Evolutionary conservation across 176 grass and related monocot genomes (phyloP), one percentile per base, ranked within the genome.

Genomic region (Rhynchospora tenuis): DNA sequence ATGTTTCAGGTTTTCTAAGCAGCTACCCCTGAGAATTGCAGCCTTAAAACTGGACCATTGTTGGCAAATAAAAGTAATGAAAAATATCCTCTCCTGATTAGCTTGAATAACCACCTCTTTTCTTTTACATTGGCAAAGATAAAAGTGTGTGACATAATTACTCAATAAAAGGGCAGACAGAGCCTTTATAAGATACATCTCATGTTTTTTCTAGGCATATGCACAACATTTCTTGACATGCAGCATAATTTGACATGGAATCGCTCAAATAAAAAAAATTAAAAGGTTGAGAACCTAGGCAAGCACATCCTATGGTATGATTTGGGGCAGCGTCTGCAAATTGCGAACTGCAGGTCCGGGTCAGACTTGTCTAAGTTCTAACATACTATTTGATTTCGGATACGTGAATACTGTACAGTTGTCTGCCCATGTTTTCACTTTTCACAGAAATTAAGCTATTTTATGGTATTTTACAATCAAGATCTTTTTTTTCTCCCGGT

Each of bases 221-320:
- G 33, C n/a, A 69, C 16, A n/a, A 69, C 14, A 43, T 69, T 67
- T 59, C 58, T 59, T 59, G 19, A 59, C 58, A 59, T 59, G 19
- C 19, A 20, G n/a, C 58, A 59, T 20, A 67, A 38, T 13, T 42
- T 17, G 4, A 67, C 27, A 26, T 17, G 22, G 13, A 33, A 38
- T 66, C 16, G 63, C 71, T 54, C 12, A 27, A 75, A n/a, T n/a
- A n/a, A n/a, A n/a, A n/a, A n/a, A n/a, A n/a, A n/a, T n/a, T 61
- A 54, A 43, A 42, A 85, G 42, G 23, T 59, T 9, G 23, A 76
- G 42, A 42, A 98, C 95, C 90, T 92, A 59, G 92, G 95, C 74
- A 98, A 87, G 91, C 95, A 98, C 65, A 93, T 94, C 83, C 90
- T 89, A 66, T 98, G 95, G 62, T 94, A 98, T 42, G 95, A 94